Percentiles rank a stretch among this genome's conserved stretches.
These are phyloP conservation scores for Endogone sp. DNA, from an alignment of 192 early-diverging fungal species.

Conservation along the genomic window DNA sequence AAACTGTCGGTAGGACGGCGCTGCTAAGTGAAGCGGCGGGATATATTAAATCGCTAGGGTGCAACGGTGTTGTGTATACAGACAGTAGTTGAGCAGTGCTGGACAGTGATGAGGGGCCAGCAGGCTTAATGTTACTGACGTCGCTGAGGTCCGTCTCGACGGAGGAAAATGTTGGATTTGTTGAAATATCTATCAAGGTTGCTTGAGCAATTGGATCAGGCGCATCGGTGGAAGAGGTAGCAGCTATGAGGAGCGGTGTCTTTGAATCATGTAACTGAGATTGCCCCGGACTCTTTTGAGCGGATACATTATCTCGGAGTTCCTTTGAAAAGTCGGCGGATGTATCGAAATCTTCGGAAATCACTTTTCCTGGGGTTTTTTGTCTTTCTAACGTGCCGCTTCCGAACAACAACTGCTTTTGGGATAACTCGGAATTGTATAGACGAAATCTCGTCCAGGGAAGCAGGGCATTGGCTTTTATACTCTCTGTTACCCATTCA, in stretches of 20 bases:
- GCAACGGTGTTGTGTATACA: no score
- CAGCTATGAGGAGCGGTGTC: background rate
- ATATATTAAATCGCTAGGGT: background rate
- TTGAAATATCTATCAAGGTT: background rate
- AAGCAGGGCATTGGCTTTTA: slow-evolving; percentile 53
- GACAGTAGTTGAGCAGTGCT: background rate
- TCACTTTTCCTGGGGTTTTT: background rate
- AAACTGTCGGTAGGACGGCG: background rate
- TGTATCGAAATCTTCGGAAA: background rate
- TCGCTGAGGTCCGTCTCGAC: background rate
- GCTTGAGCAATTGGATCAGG: background rate
- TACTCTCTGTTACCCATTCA: slow-evolving; percentile 75
- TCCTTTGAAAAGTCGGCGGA: background rate
- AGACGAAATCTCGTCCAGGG: slow-evolving; percentile 63
- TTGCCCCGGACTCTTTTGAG: background rate
- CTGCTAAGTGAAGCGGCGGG: background rate
- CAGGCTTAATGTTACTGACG: background rate
- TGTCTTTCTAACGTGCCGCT: background rate
- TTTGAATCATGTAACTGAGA: background rate
- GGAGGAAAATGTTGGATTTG: background rate
- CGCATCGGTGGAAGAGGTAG: background rate
- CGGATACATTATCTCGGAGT: background rate
- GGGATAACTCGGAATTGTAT: slow-evolving; percentile 6
- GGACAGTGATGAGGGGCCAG: background rate
- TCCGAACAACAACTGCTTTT: slow-evolving; percentile 12